Conservation (phyloP, 2,329 filamentous ascomycete species). For the Pseudovirgaria hyperparasitica region DNA sequence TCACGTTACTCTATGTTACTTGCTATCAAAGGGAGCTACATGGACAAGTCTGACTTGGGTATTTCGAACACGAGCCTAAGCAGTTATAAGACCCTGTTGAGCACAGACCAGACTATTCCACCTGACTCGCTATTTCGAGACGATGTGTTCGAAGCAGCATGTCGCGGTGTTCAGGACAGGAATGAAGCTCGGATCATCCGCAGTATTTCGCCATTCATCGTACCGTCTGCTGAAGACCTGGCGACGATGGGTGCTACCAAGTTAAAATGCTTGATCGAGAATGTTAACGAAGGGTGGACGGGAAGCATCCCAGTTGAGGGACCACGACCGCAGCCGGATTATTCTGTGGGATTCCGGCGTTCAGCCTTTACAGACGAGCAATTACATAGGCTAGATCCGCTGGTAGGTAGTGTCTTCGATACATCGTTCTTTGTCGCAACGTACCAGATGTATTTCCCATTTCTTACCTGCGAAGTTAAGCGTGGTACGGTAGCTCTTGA, state of each 20-base stretch:
- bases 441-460: slow-evolving; percentile 9
- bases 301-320: slow-evolving; percentile 22
- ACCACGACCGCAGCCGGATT: slow-evolving; percentile 26
- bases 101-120: slow-evolving; percentile 18
- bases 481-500: slow-evolving; percentile 5
- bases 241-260: neutral
- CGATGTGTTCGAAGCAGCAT: slow-evolving; percentile 23
- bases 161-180: slow-evolving; percentile 15
- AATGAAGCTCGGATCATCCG: slow-evolving; percentile 28
- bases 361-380: slow-evolving; percentile 30
- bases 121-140: slow-evolving; percentile 24
- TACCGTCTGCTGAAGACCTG: slow-evolving; percentile 14
- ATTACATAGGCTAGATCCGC: slow-evolving; percentile 21
- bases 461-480: slow-evolving; percentile 10
- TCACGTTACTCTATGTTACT: slow-evolving; percentile 24
- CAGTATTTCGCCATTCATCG: slow-evolving; percentile 25
- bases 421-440: slow-evolving; percentile 6
- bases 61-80: slow-evolving; percentile 20
- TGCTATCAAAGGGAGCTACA: slow-evolving; percentile 28
- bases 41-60: slow-evolving; percentile 20
- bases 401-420: slow-evolving; percentile 1
- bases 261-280: slow-evolving; percentile 19
- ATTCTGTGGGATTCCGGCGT: too few species aligned
- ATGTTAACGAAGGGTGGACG: slow-evolving; percentile 28
- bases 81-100: slow-evolving; percentile 18